Base-by-base conservation (phyloP, 1,139 yeast species). In the Wickerhamomyces sp. region DNA sequence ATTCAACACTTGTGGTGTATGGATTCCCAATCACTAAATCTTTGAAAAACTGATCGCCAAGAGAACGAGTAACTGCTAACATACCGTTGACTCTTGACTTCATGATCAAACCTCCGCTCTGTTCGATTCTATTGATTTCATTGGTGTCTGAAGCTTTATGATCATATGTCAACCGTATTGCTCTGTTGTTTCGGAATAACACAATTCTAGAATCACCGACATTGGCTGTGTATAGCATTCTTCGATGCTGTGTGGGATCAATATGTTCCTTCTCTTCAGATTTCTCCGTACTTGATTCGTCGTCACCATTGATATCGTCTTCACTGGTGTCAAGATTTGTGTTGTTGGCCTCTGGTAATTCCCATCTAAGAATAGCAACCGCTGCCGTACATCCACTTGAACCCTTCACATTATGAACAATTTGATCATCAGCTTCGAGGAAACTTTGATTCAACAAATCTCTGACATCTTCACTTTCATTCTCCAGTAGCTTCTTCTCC, bases 1-100 rank as follows among this genome's bases (percentile, higher is more conserved):
- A 73, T 58, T 82, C 88, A 0, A 96, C 90, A 41, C 90, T 81
- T 0, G 99, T 89, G 0, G 99, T 93, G 59, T 84, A 93, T 0
- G 99, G 99, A 45, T 81, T 79, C 0, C 97, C 96, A 34, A 90
- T 80, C 23, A 93, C 97, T 50, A 88, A 72, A 45, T 83, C 87
- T 63, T 94, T 95, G 81, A 93, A 85, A 65, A 89, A 91, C 18
- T 84, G 76, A 64, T 93, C 99, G n/a, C 99, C 99, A 37, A 93
- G 72, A 2, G 98, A 85, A 51, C 99, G 72, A 3, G 97, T 89
- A 15, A 93, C 96, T 0, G 99, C 98, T 45, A 94, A 73, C 61
- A 94, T 91, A 7, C 99, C 99, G 63, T 91, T 93, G 35, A 93
- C 99, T 54, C 99, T 76, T 56, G 89, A 86, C 58, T 89, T 89